Evolutionary conservation across 116 monocot genomes (phyloP).

Genomic region (Phalaenopsis hybrid): DNA sequence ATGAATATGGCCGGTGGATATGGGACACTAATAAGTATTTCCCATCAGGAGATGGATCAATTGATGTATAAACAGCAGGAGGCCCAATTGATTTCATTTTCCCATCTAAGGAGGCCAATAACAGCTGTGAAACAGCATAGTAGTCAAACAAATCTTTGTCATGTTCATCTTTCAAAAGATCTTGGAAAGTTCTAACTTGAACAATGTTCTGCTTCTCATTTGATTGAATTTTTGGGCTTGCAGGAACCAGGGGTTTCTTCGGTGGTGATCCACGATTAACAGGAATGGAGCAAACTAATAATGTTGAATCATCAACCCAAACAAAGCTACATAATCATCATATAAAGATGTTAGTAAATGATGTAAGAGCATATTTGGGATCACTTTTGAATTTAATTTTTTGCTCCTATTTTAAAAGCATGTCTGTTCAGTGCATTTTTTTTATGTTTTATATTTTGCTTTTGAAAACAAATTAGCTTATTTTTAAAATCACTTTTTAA

Average conservation of each 20-base stretch:
- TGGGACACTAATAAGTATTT: slow-evolving; percentile 62
- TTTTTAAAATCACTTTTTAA: too few relatives aligned
- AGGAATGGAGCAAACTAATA: slow-evolving; percentile 88
- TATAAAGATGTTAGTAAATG: slow-evolving; percentile 15
- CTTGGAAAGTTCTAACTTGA: slow-evolving; percentile 88
- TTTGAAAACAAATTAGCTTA: too few relatives aligned
- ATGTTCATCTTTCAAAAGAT: slow-evolving; percentile 90
- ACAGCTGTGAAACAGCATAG: slow-evolving; percentile 72
- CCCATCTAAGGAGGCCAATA: slow-evolving; percentile 85
- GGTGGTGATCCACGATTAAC: slow-evolving; percentile 70
- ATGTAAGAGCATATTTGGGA: not conserved
- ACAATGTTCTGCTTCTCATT: slow-evolving; percentile 79
- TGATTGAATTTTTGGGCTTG: slow-evolving; percentile 90
- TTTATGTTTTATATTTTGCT: too few relatives aligned
- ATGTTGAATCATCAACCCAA: slow-evolving; percentile 69
- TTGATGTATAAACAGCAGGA: slow-evolving; percentile 89
- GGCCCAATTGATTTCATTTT: slow-evolving; percentile 58
- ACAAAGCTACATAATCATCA: slow-evolving; percentile 52
- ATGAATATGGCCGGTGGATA: slow-evolving; percentile 89
- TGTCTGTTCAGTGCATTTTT: too few relatives aligned
- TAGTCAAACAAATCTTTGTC: slow-evolving; percentile 92
- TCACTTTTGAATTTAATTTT: too few relatives aligned
- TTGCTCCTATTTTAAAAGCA: too few relatives aligned
- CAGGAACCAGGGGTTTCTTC: slow-evolving; percentile 76
- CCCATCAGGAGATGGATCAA: slow-evolving; percentile 93